These are phyloP conservation scores for Massarina eburnea DNA, from an alignment of 2,329 filamentous ascomycete genomes.

Conservation along the genomic window DNA sequence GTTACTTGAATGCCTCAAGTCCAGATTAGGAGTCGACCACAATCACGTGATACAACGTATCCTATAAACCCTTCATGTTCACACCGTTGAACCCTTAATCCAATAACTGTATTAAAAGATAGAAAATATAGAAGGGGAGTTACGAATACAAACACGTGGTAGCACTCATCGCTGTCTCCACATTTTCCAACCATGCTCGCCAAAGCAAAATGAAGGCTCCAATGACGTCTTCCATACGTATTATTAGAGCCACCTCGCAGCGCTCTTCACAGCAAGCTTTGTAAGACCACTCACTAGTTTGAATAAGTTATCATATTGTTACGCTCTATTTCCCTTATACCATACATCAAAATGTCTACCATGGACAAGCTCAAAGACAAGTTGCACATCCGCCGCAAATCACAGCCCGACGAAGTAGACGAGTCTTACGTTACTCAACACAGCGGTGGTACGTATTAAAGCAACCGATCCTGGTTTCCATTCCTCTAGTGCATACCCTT, in stretches of 20 bases:
- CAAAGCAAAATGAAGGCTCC: neutral
- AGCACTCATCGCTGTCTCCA: neutral
- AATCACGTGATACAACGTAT: too few species aligned
- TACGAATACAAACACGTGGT: too few species aligned
- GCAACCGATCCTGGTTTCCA: neutral
- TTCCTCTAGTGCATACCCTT: neutral
- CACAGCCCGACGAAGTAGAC: slow-evolving; percentile 25
- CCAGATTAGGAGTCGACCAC: too few species aligned
- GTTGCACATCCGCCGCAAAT: slow-evolving; percentile 39
- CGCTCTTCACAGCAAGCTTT: neutral
- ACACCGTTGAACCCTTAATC: too few species aligned
- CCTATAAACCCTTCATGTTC: too few species aligned
- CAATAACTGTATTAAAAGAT: too few species aligned
- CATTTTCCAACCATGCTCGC: neutral
- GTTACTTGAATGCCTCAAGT: too few species aligned
- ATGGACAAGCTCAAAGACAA: slow-evolving; percentile 43
- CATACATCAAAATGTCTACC: slow-evolving; percentile 6
- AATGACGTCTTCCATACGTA: slow-evolving; percentile 3
- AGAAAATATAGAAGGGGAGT: too few species aligned
- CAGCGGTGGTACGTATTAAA: slow-evolving; percentile 10
- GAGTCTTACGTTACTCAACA: slow-evolving; percentile 8
- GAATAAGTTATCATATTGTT: neutral
- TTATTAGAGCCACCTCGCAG: neutral
- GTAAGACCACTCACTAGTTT: neutral
- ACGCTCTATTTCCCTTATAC: too few species aligned